A percentile compares a stretch with the other conserved stretches of the same genome.
phyloP scores from a whole-genome alignment of 441 rosid genomes.

The Macaranga tanarius region DNA sequence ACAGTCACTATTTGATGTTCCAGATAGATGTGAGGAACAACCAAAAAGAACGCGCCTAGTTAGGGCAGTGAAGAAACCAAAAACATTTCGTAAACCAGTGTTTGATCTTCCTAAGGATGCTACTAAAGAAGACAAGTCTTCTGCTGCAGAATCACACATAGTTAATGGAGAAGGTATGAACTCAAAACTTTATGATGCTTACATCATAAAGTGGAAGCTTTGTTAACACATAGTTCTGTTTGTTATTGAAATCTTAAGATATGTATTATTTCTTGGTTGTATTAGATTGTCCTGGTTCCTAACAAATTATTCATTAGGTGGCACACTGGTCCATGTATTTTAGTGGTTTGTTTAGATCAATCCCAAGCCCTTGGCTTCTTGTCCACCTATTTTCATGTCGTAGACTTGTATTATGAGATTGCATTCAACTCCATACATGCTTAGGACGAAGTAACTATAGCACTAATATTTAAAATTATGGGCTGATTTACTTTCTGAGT shows the following conservation, averaged over 20 bases:
- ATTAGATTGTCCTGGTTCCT: conserved; percentile 1
- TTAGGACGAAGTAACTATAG: background rate
- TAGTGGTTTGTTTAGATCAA: conserved; percentile 3
- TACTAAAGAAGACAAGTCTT: conserved; percentile 27
- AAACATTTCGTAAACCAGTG: conserved; percentile 38
- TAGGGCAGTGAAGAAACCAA: conserved; percentile 31
- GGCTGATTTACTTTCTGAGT: background rate
- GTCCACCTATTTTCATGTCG: background rate
- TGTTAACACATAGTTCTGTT: background rate
- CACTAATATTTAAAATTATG: background rate
- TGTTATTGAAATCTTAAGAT: background rate
- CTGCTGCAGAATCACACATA: conserved; percentile 26
- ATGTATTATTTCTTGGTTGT: background rate
- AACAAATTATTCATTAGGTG: background rate
- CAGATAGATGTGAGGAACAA: conserved; percentile 38
- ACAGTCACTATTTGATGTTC: conserved; percentile 44
- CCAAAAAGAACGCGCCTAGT: conserved; percentile 25
- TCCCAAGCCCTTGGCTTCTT: background rate
- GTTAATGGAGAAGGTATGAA: conserved; percentile 36
- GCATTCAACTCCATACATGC: background rate
- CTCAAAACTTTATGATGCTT: conserved; percentile 9
- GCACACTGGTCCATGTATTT: background rate
- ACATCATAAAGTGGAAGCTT: background rate
- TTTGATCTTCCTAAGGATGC: conserved; percentile 32
- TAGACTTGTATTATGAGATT: background rate